Evolutionary conservation across 768 basidiomycete species (phyloP), one percentile per base, ranked within the genome.

Genomic region (Lactifluus volemus): DNA sequence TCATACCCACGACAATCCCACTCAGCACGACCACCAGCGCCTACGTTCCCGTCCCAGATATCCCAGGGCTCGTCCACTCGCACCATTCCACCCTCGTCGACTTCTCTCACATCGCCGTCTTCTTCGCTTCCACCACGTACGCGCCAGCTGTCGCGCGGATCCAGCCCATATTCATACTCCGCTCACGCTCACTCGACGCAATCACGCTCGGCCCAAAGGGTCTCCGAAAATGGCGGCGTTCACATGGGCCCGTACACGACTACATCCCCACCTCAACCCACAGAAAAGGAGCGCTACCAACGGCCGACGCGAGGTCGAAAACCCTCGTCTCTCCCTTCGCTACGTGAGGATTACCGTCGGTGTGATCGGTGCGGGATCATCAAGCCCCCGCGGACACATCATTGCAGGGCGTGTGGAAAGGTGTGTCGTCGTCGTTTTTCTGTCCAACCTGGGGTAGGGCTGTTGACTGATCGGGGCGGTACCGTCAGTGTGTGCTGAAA

Each of bases 401-500:
- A 94, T 70, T 94, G 91, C 71, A 77, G 88, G 38, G 74, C 75
- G 44, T 94, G 92, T 74, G 91, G 88, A n/a, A 90, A 83, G 11
- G 89, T 90, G 63, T 68, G 86, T 76, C 29, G 3, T 11, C 47
- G 3, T 9, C 45, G 61, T 67, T 29, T 47, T 67, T 29, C 44
- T 60, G n/a, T 21, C 34, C 30, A 19, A 17, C 11, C 15, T 51
- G 36, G 30, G 17, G 21, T 8, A 21, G 9, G 10, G 21, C 30
- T 45, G 25, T 52, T 11, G 7, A 38, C 51, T 34, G 48, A 65
- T 56, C n/a, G 8, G 8, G n/a, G 30, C 10, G 42, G 50, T 39
- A 48, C n/a, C 49, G 15, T 64, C 9, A 92, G 87, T 93, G 92
- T 68, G 77, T 93, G 6, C 70, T 94, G 50, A 86, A 83, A 70